Conservation (phyloP, 805 yeast species). For the Schwanniomyces occidentalis region DNA sequence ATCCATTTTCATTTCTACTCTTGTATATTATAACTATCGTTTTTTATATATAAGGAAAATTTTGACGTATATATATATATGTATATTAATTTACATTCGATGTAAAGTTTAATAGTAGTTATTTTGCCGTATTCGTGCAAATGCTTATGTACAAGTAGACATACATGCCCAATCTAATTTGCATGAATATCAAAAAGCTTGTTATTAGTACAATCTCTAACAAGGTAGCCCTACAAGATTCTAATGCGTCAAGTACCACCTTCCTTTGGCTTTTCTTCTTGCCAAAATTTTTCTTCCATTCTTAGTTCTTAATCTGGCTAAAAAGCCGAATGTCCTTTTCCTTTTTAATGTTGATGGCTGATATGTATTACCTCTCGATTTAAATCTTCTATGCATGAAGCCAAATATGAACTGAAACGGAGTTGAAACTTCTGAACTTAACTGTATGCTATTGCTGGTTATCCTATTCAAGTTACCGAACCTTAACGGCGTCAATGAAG, state of each 20-base stretch:
- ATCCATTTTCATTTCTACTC: too few relatives aligned
- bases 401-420: slow-evolving; percentile 24
- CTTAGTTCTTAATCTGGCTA: slow-evolving; percentile 74
- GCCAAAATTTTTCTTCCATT: slow-evolving; percentile 77
- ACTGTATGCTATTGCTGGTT: slow-evolving; percentile 1
- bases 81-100: too few relatives aligned
- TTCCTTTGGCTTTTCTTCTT: slow-evolving; percentile 81
- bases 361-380: slow-evolving; percentile 89
- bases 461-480: not conserved
- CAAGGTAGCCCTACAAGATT: slow-evolving; percentile 1
- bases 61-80: too few relatives aligned
- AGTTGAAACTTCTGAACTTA: slow-evolving; percentile 1
- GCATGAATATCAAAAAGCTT: too few relatives aligned
- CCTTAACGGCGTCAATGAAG: slow-evolving; percentile 3
- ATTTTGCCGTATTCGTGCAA: too few relatives aligned
- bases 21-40: too few relatives aligned
- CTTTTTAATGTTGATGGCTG: slow-evolving; percentile 91
- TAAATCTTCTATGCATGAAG: slow-evolving; percentile 64
- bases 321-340: slow-evolving; percentile 86
- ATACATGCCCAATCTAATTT: too few relatives aligned
- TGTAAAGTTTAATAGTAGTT: too few relatives aligned
- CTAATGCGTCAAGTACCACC: slow-evolving; percentile 89
- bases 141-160: too few relatives aligned
- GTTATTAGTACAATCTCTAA: too few relatives aligned
- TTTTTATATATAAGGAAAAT: too few relatives aligned